phyloP scores from a whole-genome alignment of 208 protist genomes.

The Novymonas esmeraldas region DNA sequence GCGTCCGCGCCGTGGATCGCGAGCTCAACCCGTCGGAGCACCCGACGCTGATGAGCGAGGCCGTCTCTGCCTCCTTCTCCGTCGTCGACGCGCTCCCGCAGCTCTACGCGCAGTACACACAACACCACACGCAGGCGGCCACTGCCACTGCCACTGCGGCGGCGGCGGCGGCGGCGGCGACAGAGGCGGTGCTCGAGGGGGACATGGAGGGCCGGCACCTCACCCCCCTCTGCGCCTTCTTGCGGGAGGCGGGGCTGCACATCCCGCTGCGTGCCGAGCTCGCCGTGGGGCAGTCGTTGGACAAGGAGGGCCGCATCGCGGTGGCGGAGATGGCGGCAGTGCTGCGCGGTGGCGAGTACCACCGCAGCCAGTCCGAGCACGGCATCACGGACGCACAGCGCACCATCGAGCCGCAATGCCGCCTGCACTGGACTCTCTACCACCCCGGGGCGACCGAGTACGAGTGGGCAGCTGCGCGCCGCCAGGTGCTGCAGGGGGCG shows the following conservation, averaged over 20 bases:
- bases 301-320: slow-evolving; percentile 53
- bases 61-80: slow-evolving; percentile 55
- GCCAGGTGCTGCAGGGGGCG: slow-evolving; percentile 58
- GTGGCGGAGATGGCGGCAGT: slow-evolving; percentile 45
- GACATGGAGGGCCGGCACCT: slow-evolving; percentile 48
- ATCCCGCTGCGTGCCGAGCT: slow-evolving; percentile 81
- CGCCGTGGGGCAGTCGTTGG: slow-evolving; percentile 71
- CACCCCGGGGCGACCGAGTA: slow-evolving; percentile 72
- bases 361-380: slow-evolving; percentile 51
- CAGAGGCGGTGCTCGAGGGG: slow-evolving; percentile 14
- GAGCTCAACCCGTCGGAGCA: slow-evolving; percentile 34
- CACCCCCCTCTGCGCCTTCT: slow-evolving; percentile 67
- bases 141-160: neutral
- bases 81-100: slow-evolving; percentile 78
- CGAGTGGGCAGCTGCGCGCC: slow-evolving; percentile 80
- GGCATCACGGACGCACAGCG: slow-evolving; percentile 65
- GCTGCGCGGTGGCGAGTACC: slow-evolving; percentile 47
- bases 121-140: neutral
- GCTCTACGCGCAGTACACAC: slow-evolving; percentile 65
- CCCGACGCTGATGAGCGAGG: slow-evolving; percentile 53
- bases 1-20: slow-evolving; percentile 71
- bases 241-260: slow-evolving; percentile 75
- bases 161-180: slow-evolving; percentile 1
- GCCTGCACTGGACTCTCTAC: slow-evolving; percentile 76
- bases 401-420: slow-evolving; percentile 50